phyloP scores from a whole-genome alignment of 2,329 filamentous ascomycete genomes.

The Didymella keratinophila region DNA sequence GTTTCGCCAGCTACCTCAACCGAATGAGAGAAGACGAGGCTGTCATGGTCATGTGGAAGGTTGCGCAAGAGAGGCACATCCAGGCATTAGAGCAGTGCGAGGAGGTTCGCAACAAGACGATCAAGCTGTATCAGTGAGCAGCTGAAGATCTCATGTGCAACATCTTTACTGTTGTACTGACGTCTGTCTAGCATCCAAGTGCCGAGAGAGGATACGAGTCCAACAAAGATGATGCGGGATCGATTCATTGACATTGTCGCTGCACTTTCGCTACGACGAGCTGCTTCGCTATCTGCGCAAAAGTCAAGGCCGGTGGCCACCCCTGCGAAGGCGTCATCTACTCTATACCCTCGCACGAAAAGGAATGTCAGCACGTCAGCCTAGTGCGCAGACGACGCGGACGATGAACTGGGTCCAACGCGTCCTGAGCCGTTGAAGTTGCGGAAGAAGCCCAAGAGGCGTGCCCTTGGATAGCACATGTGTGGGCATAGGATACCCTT shows the following conservation, averaged over 20 bases:
- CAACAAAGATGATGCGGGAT: constrained; percentile 16
- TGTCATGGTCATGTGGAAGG: constrained; percentile 67
- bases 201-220: constrained; percentile 6
- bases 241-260: constrained; percentile 15
- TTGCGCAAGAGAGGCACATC: constrained; percentile 68
- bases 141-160: neutral
- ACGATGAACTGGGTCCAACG: neutral
- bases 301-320: neutral
- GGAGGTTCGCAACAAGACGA: constrained; percentile 42
- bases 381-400: constrained; percentile 11
- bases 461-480: constrained; percentile 11
- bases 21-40: constrained; percentile 70
- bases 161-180: constrained; percentile 4
- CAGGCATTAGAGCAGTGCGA: constrained; percentile 57
- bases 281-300: neutral
- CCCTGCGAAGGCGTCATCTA: neutral
- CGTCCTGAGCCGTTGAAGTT: constrained; percentile 1
- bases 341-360: neutral
- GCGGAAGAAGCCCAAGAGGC: constrained; percentile 12
- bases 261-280: constrained; percentile 10
- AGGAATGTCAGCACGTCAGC: constrained; percentile 2
- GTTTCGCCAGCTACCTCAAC: constrained; percentile 65
- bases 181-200: constrained; percentile 1
- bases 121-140: constrained; percentile 37
- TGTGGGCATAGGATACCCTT: constrained; percentile 10